phyloP scores from a whole-genome alignment of 257 asterid genomes.

The Jacaranda mimosifolia region DNA sequence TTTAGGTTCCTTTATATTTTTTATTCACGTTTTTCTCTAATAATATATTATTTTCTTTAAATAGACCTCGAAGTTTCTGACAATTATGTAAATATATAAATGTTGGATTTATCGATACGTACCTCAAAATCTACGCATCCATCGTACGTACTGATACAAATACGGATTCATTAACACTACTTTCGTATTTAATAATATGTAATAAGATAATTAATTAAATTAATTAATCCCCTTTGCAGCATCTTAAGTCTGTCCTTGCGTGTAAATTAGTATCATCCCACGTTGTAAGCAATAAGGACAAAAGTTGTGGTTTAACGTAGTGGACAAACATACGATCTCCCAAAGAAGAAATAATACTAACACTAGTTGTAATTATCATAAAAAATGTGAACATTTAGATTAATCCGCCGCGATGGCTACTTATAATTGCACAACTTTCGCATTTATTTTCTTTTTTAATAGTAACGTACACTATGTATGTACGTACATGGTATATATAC shows the following conservation, averaged over 20 bases:
- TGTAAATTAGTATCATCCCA: neutral
- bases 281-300: conserved; percentile 11
- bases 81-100: no score
- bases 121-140: neutral
- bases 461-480: no score
- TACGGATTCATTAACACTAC: neutral
- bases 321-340: neutral
- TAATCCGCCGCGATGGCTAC: no score
- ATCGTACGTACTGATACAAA: neutral
- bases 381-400: neutral
- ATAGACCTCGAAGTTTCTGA: no score
- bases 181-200: no score
- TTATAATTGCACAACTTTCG: no score
- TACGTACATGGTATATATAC: no score
- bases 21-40: no score
- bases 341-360: neutral
- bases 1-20: no score
- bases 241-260: neutral
- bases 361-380: neutral
- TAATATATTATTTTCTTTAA: no score
- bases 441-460: no score
- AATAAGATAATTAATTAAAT: neutral
- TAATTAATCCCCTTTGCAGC: neutral
- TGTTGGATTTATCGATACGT: no score
- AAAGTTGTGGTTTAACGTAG: neutral